phyloP scores from a whole-genome alignment of 139 green algal species.

The Chlamydomonas sphaeroides region DNA sequence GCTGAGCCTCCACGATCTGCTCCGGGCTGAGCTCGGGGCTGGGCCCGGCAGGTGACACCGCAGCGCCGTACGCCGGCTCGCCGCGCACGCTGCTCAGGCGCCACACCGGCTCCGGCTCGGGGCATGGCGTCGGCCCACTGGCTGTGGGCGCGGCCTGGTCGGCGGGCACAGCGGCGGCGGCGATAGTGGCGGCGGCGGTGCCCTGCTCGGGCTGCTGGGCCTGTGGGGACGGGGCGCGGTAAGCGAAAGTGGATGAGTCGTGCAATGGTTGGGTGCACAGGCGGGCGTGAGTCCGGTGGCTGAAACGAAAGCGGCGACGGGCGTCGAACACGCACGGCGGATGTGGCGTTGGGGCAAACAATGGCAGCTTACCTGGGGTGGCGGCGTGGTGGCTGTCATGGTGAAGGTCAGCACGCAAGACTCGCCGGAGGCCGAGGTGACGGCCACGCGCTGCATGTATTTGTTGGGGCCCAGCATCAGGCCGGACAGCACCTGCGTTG shows the following conservation, averaged over 20 bases:
- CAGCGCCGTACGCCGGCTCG: conserved; percentile 2
- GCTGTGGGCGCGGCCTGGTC: not conserved
- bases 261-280: no score
- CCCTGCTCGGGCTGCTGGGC: not conserved
- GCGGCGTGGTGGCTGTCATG: conserved; percentile 12
- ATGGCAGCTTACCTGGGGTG: no score
- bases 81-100: conserved; percentile 10
- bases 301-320: no score
- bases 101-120: conserved; percentile 23
- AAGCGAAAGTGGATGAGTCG: no score
- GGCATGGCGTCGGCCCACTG: not conserved
- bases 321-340: no score
- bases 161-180: not conserved
- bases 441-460: conserved; percentile 40
- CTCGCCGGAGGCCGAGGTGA: conserved; percentile 41
- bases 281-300: no score
- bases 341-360: no score
- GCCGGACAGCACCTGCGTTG: conserved; percentile 23
- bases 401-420: conserved; percentile 52
- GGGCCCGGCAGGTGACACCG: conserved; percentile 3
- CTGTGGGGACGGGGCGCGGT: no score
- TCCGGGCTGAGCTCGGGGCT: conserved; percentile 52
- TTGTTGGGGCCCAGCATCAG: conserved; percentile 38
- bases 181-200: not conserved
- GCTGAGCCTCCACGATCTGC: conserved; percentile 53